phyloP scores from a whole-genome alignment of 805 yeast genomes.

The Starmerella powellii region DNA sequence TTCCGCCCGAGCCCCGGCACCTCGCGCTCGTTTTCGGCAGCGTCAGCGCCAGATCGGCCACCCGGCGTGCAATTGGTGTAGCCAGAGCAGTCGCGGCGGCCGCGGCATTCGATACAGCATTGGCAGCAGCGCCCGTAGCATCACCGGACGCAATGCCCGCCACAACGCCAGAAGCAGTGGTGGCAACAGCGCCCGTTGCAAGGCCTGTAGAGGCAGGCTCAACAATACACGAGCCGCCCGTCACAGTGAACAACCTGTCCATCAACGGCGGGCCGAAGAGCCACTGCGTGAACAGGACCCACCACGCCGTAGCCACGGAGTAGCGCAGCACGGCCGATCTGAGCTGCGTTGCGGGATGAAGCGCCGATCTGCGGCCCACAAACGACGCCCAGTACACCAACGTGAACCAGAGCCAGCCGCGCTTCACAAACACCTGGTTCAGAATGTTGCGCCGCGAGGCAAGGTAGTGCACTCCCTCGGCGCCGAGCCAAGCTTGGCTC shows the following conservation, averaged over 20 bases:
- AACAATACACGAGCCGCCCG: slow-evolving; percentile 68
- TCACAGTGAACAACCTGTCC: slow-evolving; percentile 67
- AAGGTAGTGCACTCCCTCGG: slow-evolving; percentile 24
- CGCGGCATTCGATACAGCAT: not conserved
- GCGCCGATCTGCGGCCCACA: slow-evolving; percentile 7
- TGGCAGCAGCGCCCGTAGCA: too few relatives aligned
- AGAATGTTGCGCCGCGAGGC: slow-evolving; percentile 49
- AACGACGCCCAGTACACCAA: slow-evolving; percentile 29
- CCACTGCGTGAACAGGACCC: slow-evolving; percentile 84
- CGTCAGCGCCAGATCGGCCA: not conserved
- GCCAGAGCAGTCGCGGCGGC: not conserved
- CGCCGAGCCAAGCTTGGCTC: slow-evolving; percentile 4
- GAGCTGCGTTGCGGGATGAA: not conserved
- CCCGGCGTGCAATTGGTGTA: not conserved
- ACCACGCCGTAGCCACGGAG: slow-evolving; percentile 54
- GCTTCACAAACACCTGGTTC: slow-evolving; percentile 67
- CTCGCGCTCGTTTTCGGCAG: slow-evolving; percentile 4
- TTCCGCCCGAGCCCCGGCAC: slow-evolving; percentile 51
- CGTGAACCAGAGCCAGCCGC: slow-evolving; percentile 89
- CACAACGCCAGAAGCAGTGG: too few relatives aligned
- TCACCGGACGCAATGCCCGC: too few relatives aligned
- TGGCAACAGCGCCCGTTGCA: not conserved
- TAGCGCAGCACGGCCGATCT: slow-evolving; percentile 31
- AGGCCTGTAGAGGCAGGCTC: not conserved
- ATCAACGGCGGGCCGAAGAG: slow-evolving; percentile 72